Conservation (phyloP, 148 eudicot genomes). For the Amaranthus hypochondriacus region DNA sequence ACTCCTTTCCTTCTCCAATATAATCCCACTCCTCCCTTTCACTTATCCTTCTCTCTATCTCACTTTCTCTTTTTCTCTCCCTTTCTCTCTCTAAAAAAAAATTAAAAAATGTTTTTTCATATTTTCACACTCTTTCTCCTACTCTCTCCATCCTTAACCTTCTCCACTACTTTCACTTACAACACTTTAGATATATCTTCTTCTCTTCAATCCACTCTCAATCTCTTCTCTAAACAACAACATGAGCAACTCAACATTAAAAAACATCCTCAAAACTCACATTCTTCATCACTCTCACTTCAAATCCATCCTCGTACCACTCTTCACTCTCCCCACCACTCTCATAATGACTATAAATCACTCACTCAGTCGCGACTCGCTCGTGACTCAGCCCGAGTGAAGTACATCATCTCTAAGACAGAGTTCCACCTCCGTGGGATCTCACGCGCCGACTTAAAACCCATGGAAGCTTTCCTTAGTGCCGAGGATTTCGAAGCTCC, state of each 20-base stretch:
- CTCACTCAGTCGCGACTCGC: conserved; percentile 56
- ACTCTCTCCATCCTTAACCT: not conserved
- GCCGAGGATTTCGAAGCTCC: conserved; percentile 38
- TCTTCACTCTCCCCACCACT: conserved; percentile 18
- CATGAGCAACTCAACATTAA: not conserved
- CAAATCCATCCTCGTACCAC: conserved; percentile 51
- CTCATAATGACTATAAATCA: conserved; percentile 35
- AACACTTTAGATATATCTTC: conserved; percentile 41
- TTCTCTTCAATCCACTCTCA: conserved; percentile 36
- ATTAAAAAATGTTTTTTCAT: not conserved
- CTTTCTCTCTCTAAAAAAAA: not conserved
- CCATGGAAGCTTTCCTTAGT: not conserved
- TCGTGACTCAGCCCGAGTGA: conserved; percentile 56
- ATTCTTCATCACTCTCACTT: conserved; percentile 13
- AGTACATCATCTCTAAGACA: conserved; percentile 26
- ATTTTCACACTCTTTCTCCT: conserved; percentile 24
- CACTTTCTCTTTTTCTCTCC: not conserved
- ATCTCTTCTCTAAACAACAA: conserved; percentile 30
- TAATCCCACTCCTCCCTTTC: not conserved
- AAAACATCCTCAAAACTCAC: no score
- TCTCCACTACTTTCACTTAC: not conserved
- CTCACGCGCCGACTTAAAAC: conserved; percentile 30
- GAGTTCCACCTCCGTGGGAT: conserved; percentile 25
- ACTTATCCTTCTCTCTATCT: not conserved
- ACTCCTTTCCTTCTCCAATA: not conserved